A percentile compares a stretch with the other conserved stretches of the same genome.
These are phyloP conservation scores for Esteya vermicola DNA, from an alignment of 2,329 filamentous ascomycete genomes.

Conservation along the genomic window DNA sequence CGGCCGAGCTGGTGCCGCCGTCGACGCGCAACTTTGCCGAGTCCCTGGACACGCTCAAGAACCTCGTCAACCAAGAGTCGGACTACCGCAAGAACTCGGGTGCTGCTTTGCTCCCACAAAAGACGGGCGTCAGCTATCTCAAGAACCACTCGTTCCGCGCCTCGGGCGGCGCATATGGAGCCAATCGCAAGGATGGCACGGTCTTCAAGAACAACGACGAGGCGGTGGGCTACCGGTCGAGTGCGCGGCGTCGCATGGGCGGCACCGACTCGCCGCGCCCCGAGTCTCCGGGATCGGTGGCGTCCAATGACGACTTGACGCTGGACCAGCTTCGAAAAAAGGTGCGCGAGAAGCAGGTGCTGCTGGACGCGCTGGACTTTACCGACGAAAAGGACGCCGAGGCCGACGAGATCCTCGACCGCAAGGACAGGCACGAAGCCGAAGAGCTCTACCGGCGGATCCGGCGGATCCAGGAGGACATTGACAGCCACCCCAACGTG, in stretches of 20 bases:
- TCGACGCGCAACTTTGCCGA: slow-evolving; percentile 88
- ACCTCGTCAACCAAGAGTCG: slow-evolving; percentile 75
- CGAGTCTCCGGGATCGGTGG: slow-evolving; percentile 53
- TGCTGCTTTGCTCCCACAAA: slow-evolving; percentile 81
- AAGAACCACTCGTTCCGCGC: slow-evolving; percentile 87
- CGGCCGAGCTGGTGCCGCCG: slow-evolving; percentile 83
- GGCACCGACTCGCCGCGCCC: slow-evolving; percentile 62
- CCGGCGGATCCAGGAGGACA: slow-evolving; percentile 82
- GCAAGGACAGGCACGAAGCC: slow-evolving; percentile 78
- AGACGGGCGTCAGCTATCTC: slow-evolving; percentile 94
- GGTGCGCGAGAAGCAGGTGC: slow-evolving; percentile 83
- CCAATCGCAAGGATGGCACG: slow-evolving; percentile 78
- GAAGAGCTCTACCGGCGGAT: slow-evolving; percentile 92
- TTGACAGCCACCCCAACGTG: slow-evolving; percentile 78
- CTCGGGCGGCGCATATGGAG: slow-evolving; percentile 38
- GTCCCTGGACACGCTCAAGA: slow-evolving; percentile 87
- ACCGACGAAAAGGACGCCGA: slow-evolving; percentile 81
- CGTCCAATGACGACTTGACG: slow-evolving; percentile 66
- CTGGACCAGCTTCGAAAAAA: slow-evolving; percentile 85
- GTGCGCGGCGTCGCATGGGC: slow-evolving; percentile 68
- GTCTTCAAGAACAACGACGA: slow-evolving; percentile 96
- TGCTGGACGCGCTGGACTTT: slow-evolving; percentile 93
- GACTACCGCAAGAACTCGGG: slow-evolving; percentile 80
- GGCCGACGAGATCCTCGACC: slow-evolving; percentile 82
- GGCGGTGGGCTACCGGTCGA: slow-evolving; percentile 82